phyloP scores from a whole-genome alignment of 2,329 filamentous ascomycete species.

The Samsoniella hepiali region DNA sequence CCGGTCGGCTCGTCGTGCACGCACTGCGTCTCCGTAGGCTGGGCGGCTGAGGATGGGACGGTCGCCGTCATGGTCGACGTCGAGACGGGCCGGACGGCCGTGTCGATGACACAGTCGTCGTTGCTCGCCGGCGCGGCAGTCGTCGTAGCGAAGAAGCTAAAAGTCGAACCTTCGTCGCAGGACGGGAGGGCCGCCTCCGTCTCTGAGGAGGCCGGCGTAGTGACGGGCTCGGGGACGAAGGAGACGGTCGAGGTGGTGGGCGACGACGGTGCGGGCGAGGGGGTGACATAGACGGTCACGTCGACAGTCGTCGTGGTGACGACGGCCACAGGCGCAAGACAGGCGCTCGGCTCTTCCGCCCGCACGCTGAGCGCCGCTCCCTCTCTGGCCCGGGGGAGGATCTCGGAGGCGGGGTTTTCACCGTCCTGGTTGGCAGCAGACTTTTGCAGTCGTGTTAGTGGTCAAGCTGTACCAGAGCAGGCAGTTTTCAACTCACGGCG shows the following conservation, averaged over 20 bases:
- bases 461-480: not conserved
- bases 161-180: not conserved
- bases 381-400: not conserved
- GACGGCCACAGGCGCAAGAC: not conserved
- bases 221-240: slow-evolving; percentile 7
- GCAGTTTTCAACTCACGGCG: not conserved
- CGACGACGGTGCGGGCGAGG: not conserved
- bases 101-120: slow-evolving; percentile 32
- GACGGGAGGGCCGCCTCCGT: not conserved
- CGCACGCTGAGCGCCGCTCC: not conserved
- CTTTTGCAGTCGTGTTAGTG: not conserved
- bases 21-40: slow-evolving; percentile 33
- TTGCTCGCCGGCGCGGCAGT: slow-evolving; percentile 1
- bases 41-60: slow-evolving; percentile 24
- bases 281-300: slow-evolving; percentile 17
- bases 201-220: slow-evolving; percentile 2
- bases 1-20: slow-evolving; percentile 30
- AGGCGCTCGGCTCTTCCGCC: not conserved
- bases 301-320: slow-evolving; percentile 14
- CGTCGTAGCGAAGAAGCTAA: slow-evolving; percentile 5
- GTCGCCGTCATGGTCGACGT: slow-evolving; percentile 27
- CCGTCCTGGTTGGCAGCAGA: not conserved
- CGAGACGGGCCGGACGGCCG: slow-evolving; percentile 31
- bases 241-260: slow-evolving; percentile 22
- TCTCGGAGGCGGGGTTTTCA: not conserved